phyloP scores from a whole-genome alignment of 805 yeast species.

The Monosporozyma siamensis region DNA sequence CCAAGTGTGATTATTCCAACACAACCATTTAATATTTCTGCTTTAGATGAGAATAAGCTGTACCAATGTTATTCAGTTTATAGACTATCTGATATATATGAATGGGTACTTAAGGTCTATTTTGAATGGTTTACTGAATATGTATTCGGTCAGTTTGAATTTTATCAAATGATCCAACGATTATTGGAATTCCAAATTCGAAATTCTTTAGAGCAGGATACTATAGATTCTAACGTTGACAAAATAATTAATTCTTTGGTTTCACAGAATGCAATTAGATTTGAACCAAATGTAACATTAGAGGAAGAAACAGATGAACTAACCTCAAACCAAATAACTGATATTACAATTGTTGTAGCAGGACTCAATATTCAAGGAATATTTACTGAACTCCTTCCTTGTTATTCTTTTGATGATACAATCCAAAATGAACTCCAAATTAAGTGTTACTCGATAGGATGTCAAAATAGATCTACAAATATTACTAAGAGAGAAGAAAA shows the following conservation, averaged over 20 bases:
- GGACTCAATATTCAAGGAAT: constrained; percentile 31
- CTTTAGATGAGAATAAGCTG: constrained; percentile 41
- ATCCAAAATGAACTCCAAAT: constrained; percentile 31
- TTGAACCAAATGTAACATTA: constrained; percentile 22
- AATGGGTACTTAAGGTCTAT: constrained; percentile 44
- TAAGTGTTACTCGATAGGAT: constrained; percentile 38
- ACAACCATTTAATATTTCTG: constrained; percentile 46
- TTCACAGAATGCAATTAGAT: constrained; percentile 34
- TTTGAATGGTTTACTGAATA: constrained; percentile 45
- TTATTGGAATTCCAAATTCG: constrained; percentile 44
- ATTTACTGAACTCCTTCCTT: constrained; percentile 29
- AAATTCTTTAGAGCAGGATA: constrained; percentile 40
- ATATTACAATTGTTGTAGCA: constrained; percentile 28
- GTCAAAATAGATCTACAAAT: constrained; percentile 10
- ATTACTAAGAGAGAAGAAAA: constrained; percentile 17
- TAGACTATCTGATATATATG: constrained; percentile 40
- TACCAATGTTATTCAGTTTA: constrained; percentile 39
- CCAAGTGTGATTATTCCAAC: constrained; percentile 39
- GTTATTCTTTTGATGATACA: constrained; percentile 25
- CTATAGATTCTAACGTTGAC: constrained; percentile 42
- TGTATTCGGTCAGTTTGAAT: constrained; percentile 41
- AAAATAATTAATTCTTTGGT: constrained; percentile 38
- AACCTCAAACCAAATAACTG: constrained; percentile 14
- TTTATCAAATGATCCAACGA: constrained; percentile 43
- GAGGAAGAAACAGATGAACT: constrained; percentile 19